A percentile compares a stretch with the other conserved stretches of the same genome.
Evolutionary conservation across 1,284 basidiomycete genomes (phyloP).

Genomic region (Cerioporus squamosus): DNA sequence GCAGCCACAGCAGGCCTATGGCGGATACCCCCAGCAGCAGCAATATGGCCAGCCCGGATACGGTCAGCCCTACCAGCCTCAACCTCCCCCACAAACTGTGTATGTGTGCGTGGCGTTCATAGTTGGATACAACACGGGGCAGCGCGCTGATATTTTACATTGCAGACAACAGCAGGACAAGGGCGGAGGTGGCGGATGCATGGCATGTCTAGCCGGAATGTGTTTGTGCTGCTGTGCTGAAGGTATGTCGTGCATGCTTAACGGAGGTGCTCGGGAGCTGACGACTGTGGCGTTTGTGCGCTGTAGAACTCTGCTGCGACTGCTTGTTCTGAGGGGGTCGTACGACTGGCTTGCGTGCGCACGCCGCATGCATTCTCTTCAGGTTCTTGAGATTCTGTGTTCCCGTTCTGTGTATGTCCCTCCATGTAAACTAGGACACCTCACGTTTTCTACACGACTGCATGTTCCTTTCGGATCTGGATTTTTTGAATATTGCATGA

Average conservation of each 20-base stretch:
- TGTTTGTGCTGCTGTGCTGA: conserved; percentile 81
- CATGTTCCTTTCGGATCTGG: background rate
- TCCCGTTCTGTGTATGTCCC: conserved; percentile 16
- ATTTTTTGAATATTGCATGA: background rate
- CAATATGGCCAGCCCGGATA: conserved; percentile 26
- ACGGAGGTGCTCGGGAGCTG: background rate
- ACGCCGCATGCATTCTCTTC: background rate
- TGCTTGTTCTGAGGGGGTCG: conserved; percentile 59
- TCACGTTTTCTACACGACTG: conserved; percentile 4
- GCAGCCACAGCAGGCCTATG: conserved; percentile 73
- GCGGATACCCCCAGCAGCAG: conserved; percentile 34
- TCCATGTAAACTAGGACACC: conserved; percentile 20
- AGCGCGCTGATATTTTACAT: background rate
- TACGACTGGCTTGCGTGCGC: conserved; percentile 14
- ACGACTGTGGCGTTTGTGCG: conserved; percentile 13
- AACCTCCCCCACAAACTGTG: conserved; percentile 72
- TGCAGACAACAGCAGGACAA: conserved; percentile 40
- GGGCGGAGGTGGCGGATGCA: conserved; percentile 51
- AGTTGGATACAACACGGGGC: background rate
- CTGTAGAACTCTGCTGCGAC: conserved; percentile 69
- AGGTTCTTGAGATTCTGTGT: conserved; percentile 6
- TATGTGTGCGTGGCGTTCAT: conserved; percentile 59
- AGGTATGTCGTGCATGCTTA: conserved; percentile 49
- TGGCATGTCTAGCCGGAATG: conserved; percentile 73
- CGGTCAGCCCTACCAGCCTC: conserved; percentile 59